Evolutionary conservation across 1,284 basidiomycete genomes (phyloP).

Genomic region (Irpex sp.): DNA sequence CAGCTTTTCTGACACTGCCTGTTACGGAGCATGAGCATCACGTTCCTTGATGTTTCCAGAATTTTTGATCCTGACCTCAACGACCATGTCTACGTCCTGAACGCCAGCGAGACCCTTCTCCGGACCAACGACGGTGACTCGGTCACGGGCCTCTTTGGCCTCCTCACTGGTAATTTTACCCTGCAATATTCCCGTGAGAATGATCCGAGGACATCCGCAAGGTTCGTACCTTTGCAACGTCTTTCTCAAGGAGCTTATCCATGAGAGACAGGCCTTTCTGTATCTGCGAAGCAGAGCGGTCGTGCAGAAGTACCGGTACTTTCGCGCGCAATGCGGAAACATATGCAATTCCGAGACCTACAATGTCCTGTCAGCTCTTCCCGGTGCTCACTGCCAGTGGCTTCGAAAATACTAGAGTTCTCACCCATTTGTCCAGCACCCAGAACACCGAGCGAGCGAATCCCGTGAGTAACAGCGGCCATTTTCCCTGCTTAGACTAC

Average conservation of each 20-base stretch:
- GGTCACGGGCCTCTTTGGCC: constrained; percentile 69
- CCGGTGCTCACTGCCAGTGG: neutral
- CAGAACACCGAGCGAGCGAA: constrained; percentile 66
- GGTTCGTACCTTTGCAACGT: constrained; percentile 61
- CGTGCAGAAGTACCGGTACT: constrained; percentile 73
- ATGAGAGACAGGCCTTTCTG: constrained; percentile 69
- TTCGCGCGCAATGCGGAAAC: constrained; percentile 79
- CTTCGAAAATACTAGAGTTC: constrained; percentile 7
- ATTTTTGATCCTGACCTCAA: constrained; percentile 59
- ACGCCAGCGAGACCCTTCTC: constrained; percentile 49
- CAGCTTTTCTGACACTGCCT: constrained; percentile 91
- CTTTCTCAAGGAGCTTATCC: constrained; percentile 84
- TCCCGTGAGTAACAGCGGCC: constrained; percentile 63
- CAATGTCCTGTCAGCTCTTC: neutral
- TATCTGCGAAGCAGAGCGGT: constrained; percentile 57
- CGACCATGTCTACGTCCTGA: constrained; percentile 82
- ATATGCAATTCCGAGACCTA: constrained; percentile 78
- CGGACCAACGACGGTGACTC: constrained; percentile 53
- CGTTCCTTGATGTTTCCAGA: neutral
- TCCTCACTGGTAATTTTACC: constrained; percentile 73
- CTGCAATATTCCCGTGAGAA: constrained; percentile 13
- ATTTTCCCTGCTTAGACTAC: neutral
- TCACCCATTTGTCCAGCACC: constrained; percentile 84
- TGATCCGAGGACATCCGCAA: neutral
- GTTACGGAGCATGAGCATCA: constrained; percentile 3